Conservation (phyloP, 495 filamentous ascomycete genomes). For the Penicillium verhagenii region DNA sequence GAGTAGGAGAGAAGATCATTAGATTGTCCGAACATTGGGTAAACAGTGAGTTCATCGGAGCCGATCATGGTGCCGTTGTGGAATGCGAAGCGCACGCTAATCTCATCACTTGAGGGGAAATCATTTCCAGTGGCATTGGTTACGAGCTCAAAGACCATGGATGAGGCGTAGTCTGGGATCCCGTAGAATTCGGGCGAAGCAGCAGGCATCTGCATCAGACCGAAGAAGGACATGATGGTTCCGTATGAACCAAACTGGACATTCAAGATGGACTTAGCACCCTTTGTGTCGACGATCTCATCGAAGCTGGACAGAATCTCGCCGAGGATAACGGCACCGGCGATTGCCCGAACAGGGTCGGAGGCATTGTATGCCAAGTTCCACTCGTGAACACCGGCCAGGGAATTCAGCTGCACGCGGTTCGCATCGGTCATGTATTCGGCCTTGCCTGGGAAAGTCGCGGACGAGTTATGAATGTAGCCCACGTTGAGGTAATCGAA, state of each 20-base stretch:
- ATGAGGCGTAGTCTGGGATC: conserved; percentile 50
- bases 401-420: conserved; percentile 38
- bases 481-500: conserved; percentile 58
- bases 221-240: conserved; percentile 50
- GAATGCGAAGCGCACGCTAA: conserved; percentile 52
- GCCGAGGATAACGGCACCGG: conserved; percentile 46
- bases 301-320: conserved; percentile 46
- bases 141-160: conserved; percentile 51
- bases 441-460: conserved; percentile 27
- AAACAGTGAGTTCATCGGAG: conserved; percentile 28
- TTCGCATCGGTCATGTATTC: conserved; percentile 32
- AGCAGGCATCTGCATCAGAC: conserved; percentile 40
- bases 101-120: conserved; percentile 32
- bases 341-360: conserved; percentile 47
- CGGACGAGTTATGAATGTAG: conserved; percentile 50
- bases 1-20: conserved; percentile 35
- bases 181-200: conserved; percentile 43
- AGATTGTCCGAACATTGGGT: conserved; percentile 42
- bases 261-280: conserved; percentile 32
- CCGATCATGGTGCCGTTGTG: conserved; percentile 49
- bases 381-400: conserved; percentile 52
- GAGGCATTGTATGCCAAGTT: conserved; percentile 52
- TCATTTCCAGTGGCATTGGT: conserved; percentile 37
- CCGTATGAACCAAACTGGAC: conserved; percentile 51
- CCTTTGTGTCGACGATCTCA: conserved; percentile 36